Conservation (phyloP, 1,139 yeast genomes). For the Sugiyamaella neomexicana region DNA sequence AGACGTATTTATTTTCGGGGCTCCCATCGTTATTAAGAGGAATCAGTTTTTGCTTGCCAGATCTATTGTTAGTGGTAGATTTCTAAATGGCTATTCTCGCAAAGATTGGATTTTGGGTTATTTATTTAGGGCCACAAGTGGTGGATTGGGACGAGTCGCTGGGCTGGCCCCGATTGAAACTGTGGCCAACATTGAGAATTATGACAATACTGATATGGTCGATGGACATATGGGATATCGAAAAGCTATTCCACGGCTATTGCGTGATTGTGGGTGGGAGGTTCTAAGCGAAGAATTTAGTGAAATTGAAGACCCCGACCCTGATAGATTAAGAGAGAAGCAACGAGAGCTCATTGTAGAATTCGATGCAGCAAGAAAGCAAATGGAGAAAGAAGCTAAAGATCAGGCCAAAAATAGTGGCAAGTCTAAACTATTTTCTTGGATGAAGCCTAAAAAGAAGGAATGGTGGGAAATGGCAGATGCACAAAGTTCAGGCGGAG, state of each 20-base stretch:
- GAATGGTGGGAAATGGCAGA: slow-evolving; percentile 83
- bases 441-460: slow-evolving; percentile 76
- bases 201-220: slow-evolving; percentile 81
- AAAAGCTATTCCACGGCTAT: slow-evolving; percentile 81
- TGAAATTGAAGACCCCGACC: slow-evolving; percentile 95
- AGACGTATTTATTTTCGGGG: slow-evolving; percentile 83
- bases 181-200: slow-evolving; percentile 69
- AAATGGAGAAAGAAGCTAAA: slow-evolving; percentile 40
- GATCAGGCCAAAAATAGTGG: slow-evolving; percentile 39
- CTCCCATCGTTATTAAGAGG: slow-evolving; percentile 77
- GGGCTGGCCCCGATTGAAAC: slow-evolving; percentile 77
- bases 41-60: slow-evolving; percentile 81
- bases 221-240: slow-evolving; percentile 98
- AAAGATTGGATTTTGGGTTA: slow-evolving; percentile 98
- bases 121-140: slow-evolving; percentile 90
- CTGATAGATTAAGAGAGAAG: slow-evolving; percentile 73
- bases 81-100: slow-evolving; percentile 84
- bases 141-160: slow-evolving; percentile 86
- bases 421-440: slow-evolving; percentile 38
- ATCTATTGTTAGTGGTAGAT: slow-evolving; percentile 86
- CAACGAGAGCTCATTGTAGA: slow-evolving; percentile 79
- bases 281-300: slow-evolving; percentile 87
- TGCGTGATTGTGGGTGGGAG: slow-evolving; percentile 68
- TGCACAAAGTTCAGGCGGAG: slow-evolving; percentile 22
- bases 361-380: slow-evolving; percentile 79